Percentiles rank a stretch among this genome's conserved stretches.
phyloP scores from a whole-genome alignment of 1,284 basidiomycete species.

The Boletus sp. region DNA sequence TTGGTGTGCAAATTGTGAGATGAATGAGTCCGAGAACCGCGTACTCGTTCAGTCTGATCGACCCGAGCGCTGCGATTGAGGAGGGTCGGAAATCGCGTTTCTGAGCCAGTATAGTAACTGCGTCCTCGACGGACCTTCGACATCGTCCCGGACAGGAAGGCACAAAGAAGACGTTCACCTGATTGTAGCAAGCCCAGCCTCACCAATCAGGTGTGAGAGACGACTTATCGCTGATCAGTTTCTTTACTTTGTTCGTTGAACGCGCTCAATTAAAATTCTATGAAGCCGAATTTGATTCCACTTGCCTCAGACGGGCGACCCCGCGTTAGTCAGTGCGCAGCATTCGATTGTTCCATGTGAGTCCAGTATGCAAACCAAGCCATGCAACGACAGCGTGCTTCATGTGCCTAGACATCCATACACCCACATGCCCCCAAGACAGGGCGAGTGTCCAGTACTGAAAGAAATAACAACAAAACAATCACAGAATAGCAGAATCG shows the following conservation, averaged over 20 bases:
- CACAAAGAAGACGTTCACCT: conserved; percentile 8
- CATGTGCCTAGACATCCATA: conserved; percentile 21
- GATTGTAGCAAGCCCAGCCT: conserved; percentile 13
- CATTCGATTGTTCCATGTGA: conserved; percentile 10
- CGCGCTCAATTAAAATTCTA: background rate
- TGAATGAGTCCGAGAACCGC: conserved; percentile 19
- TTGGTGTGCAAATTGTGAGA: conserved; percentile 8
- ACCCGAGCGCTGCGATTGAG: conserved; percentile 9
- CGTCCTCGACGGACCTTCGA: conserved; percentile 21
- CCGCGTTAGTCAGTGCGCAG: conserved; percentile 18
- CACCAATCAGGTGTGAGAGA: conserved; percentile 22
- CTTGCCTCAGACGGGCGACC: conserved; percentile 16
- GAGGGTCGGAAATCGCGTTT: conserved; percentile 20
- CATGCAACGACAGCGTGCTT: conserved; percentile 25
- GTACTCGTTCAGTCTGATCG: conserved; percentile 10
- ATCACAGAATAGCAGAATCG: conserved; percentile 2
- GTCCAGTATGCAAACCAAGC: conserved; percentile 1
- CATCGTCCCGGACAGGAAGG: conserved; percentile 13
- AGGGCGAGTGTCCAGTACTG: background rate
- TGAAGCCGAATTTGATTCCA: conserved; percentile 13
- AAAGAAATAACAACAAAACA: conserved; percentile 5
- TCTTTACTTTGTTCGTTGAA: conserved; percentile 1
- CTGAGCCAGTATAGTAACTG: conserved; percentile 13
- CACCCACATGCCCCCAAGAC: conserved; percentile 3
- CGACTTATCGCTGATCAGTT: conserved; percentile 14